These are phyloP conservation scores for Agaricus sinodeliciosus DNA, from an alignment of 768 basidiomycete species.

Conservation along the genomic window DNA sequence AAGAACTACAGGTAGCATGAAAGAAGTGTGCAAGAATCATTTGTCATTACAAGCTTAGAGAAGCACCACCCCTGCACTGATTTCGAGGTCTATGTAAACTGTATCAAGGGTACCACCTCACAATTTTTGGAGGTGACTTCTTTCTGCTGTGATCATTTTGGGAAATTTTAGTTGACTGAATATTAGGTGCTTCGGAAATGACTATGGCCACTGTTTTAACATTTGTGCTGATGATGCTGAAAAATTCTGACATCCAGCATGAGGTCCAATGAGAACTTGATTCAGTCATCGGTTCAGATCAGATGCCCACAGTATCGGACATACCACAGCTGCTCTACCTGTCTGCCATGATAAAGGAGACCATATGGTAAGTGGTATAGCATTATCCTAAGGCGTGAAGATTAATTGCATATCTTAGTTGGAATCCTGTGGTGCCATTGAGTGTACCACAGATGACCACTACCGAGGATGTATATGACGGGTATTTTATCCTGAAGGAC, in stretches of 20 bases:
- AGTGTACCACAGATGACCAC: conserved; percentile 1
- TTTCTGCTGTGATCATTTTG: background rate
- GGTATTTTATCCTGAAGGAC: conserved; percentile 12
- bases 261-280: conserved; percentile 21
- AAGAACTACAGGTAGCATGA: background rate
- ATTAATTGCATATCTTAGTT: background rate
- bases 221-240: conserved; percentile 14
- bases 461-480: conserved; percentile 4
- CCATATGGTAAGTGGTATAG: conserved; percentile 11
- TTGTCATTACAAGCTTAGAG: background rate
- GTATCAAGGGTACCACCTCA: background rate
- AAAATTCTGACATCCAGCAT: conserved; percentile 14
- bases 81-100: background rate
- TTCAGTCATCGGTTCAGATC: conserved; percentile 11
- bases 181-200: background rate
- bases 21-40: background rate
- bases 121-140: conserved; percentile 2
- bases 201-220: background rate
- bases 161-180: background rate
- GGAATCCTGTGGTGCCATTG: background rate
- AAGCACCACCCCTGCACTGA: background rate
- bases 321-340: conserved; percentile 15
- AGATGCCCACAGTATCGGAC: conserved; percentile 19
- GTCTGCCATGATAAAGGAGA: conserved; percentile 18
- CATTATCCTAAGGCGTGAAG: conserved; percentile 1